These are phyloP conservation scores for Tetratostichococcus sp. DNA, from an alignment of 139 green algal genomes.

Conservation along the genomic window DNA sequence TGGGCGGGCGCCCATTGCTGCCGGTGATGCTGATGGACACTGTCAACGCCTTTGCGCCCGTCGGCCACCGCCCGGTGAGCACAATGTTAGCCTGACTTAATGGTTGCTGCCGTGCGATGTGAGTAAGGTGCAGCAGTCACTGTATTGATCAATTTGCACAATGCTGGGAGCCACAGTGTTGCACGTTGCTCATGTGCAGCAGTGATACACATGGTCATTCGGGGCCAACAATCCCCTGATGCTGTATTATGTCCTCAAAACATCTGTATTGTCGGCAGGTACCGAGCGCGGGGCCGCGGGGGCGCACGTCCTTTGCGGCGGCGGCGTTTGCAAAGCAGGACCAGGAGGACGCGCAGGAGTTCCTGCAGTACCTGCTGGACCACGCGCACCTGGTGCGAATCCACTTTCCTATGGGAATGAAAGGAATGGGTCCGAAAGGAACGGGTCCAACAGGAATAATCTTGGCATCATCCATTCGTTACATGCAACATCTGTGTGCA, in stretches of 20 bases:
- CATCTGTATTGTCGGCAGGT: too few relatives aligned
- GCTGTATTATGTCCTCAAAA: too few relatives aligned
- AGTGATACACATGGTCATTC: too few relatives aligned
- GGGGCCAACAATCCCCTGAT: too few relatives aligned
- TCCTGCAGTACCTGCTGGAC: constrained; percentile 72
- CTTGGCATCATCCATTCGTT: too few relatives aligned
- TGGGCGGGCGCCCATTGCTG: constrained; percentile 47
- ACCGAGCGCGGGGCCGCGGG: background rate
- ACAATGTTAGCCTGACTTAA: background rate
- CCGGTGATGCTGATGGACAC: constrained; percentile 57
- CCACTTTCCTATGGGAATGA: background rate
- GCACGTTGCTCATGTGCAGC: too few relatives aligned
- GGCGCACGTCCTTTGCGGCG: background rate
- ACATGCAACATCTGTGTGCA: too few relatives aligned
- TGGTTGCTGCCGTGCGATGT: background rate
- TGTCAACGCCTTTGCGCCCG: constrained; percentile 52
- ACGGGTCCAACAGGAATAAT: background rate
- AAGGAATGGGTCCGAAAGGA: too few relatives aligned
- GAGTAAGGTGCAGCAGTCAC: too few relatives aligned
- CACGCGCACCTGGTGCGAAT: constrained; percentile 65
- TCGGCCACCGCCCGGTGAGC: constrained; percentile 1
- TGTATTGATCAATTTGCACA: too few relatives aligned
- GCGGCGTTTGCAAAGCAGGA: constrained; percentile 37
- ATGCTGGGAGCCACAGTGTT: too few relatives aligned
- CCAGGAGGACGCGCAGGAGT: constrained; percentile 84